Evolutionary conservation across 176 grass and related monocot species (phyloP).

Genomic region (Rhynchospora pubera): DNA sequence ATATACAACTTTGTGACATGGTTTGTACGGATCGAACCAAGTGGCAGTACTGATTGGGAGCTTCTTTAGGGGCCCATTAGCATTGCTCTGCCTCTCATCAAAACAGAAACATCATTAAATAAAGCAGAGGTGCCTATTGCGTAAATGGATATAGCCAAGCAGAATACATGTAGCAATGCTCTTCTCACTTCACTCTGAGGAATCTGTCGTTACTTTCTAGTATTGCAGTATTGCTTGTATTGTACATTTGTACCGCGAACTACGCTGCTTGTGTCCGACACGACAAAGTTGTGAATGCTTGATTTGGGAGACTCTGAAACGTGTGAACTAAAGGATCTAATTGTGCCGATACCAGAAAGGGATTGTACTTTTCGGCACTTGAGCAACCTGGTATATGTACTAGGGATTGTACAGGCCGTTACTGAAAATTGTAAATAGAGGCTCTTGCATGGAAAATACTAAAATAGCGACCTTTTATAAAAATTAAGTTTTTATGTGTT

Average conservation of each 20-base stretch:
- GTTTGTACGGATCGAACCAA: not conserved
- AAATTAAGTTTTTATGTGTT: too few relatives aligned
- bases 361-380: too few relatives aligned
- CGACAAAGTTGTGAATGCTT: not conserved
- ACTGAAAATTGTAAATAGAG: too few relatives aligned
- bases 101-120: not conserved
- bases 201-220: not conserved
- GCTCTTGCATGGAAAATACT: too few relatives aligned
- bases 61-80: not conserved
- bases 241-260: not conserved
- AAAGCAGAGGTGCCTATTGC: not conserved
- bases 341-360: not conserved
- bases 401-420: too few relatives aligned
- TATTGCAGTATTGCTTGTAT: not conserved
- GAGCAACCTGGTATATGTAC: too few relatives aligned
- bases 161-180: not conserved
- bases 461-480: too few relatives aligned
- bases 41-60: not conserved
- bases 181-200: not conserved
- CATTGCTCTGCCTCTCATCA: not conserved
- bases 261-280: not conserved
- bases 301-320: not conserved
- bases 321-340: not conserved
- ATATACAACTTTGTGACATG: not conserved
- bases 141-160: not conserved